Conservation (phyloP, 176 grass and related monocot genomes). For the Lolium rigidum region DNA sequence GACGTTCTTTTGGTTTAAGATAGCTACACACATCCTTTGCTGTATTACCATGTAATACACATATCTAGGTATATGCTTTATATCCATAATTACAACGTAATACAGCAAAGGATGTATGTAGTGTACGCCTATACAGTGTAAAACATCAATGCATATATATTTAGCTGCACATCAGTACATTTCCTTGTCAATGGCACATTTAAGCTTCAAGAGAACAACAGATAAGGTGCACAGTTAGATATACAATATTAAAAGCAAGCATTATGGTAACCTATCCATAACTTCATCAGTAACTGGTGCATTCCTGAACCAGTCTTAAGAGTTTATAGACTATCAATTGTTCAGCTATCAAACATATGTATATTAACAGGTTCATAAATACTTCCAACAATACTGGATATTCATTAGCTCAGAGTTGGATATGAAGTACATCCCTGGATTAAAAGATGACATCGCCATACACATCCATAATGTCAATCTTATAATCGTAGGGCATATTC, state of each 20-base stretch:
- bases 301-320: not conserved
- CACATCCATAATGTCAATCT: not conserved
- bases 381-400: not conserved
- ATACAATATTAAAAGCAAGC: not conserved
- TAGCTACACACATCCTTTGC: constrained; percentile 5
- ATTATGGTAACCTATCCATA: not conserved
- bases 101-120: not conserved
- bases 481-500: not conserved
- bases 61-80: not conserved
- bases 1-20: not conserved
- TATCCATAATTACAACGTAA: constrained; percentile 8
- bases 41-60: not conserved
- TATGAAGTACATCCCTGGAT: constrained; percentile 4
- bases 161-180: not conserved
- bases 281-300: not conserved
- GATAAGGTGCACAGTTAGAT: not conserved
- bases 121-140: not conserved
- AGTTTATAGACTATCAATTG: not conserved
- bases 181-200: constrained; percentile 14
- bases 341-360: constrained; percentile 14
- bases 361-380: constrained; percentile 15
- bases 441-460: not conserved
- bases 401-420: not conserved
- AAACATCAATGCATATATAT: not conserved
- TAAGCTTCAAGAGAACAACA: constrained; percentile 8